These are phyloP conservation scores for Yarrowia yakushimensis DNA, from an alignment of 805 yeast genomes.

Conservation along the genomic window DNA sequence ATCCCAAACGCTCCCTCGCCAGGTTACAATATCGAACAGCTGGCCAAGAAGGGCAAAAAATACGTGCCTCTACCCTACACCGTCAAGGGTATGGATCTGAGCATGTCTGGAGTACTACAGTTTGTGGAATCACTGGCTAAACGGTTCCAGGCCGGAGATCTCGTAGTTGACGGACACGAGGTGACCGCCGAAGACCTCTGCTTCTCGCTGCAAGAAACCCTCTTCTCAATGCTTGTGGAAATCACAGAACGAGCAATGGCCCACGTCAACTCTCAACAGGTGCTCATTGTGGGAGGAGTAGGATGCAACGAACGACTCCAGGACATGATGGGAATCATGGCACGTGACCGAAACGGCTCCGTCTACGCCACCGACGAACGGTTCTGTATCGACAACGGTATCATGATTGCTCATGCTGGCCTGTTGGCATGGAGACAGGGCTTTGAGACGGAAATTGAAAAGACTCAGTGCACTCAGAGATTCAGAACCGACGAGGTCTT, in stretches of 20 bases:
- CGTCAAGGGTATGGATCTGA: slow-evolving; percentile 96
- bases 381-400: slow-evolving; percentile 96
- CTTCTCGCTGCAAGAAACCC: slow-evolving; percentile 85
- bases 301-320: slow-evolving; percentile 91
- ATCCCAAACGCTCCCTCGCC: slow-evolving; percentile 95
- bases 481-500: slow-evolving; percentile 93
- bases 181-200: slow-evolving; percentile 85
- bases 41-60: slow-evolving; percentile 62
- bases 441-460: slow-evolving; percentile 50
- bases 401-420: slow-evolving; percentile 99
- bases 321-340: slow-evolving; percentile 96
- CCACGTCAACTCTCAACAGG: slow-evolving; percentile 85
- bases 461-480: slow-evolving; percentile 87
- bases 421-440: slow-evolving; percentile 82
- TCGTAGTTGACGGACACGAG: slow-evolving; percentile 42
- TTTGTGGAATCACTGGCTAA: slow-evolving; percentile 76
- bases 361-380: slow-evolving; percentile 94
- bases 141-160: slow-evolving; percentile 53
- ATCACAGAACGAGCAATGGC: slow-evolving; percentile 99
- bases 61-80: slow-evolving; percentile 85
- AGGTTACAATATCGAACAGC: slow-evolving; percentile 92
- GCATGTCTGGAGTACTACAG: slow-evolving; percentile 94
- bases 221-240: slow-evolving; percentile 95
- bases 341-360: slow-evolving; percentile 79
- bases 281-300: slow-evolving; percentile 96